phyloP scores from a whole-genome alignment of 495 filamentous ascomycete genomes.

The Neurospora pannonica region DNA sequence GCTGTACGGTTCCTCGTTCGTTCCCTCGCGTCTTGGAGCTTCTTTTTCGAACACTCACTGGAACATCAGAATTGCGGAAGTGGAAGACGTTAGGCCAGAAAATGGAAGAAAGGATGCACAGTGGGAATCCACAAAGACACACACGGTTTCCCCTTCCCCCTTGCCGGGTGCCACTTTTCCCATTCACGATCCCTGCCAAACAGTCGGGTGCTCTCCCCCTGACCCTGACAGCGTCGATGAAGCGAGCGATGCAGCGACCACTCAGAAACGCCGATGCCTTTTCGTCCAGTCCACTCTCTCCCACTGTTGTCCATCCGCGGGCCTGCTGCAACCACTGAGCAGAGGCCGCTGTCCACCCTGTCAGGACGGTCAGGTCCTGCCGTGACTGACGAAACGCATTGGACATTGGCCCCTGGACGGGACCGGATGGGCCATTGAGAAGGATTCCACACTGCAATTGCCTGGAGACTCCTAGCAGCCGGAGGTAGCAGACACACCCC shows the following conservation, averaged over 20 bases:
- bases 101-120: background rate
- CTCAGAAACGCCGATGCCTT: background rate
- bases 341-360: background rate
- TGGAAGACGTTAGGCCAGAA: background rate
- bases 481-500: background rate
- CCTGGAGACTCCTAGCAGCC: background rate
- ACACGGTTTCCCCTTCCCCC: background rate
- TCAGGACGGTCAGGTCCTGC: background rate
- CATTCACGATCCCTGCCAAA: background rate
- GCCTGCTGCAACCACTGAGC: background rate
- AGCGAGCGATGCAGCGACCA: background rate
- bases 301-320: background rate
- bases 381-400: background rate
- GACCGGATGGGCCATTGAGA: background rate
- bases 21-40: background rate
- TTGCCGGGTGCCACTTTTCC: background rate
- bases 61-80: background rate
- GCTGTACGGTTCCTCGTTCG: background rate
- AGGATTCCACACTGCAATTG: background rate
- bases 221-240: background rate
- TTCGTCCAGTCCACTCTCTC: background rate
- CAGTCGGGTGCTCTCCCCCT: background rate
- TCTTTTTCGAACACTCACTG: background rate
- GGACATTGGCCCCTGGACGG: background rate
- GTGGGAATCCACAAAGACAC: background rate